These are phyloP conservation scores for Aurinia saxatilis DNA, from an alignment of 345 rosid species.

Conservation along the genomic window DNA sequence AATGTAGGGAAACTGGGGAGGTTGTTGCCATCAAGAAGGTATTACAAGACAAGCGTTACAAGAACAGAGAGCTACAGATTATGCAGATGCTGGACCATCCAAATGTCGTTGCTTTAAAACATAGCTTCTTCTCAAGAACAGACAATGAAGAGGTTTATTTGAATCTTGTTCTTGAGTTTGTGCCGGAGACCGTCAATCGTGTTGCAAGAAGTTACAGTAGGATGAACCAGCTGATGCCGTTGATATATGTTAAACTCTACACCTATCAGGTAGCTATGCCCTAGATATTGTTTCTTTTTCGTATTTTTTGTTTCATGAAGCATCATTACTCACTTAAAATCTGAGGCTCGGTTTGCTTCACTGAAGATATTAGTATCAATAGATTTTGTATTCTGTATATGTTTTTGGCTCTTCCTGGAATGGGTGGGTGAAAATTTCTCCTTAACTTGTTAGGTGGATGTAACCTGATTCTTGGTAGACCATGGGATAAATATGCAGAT, in stretches of 20 bases:
- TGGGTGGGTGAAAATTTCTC: too few species aligned
- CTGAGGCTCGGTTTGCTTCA: too few species aligned
- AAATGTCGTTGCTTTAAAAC: constrained; percentile 78
- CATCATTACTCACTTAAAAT: too few species aligned
- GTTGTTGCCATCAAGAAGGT: constrained; percentile 92
- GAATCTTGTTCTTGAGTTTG: constrained; percentile 88
- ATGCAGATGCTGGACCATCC: constrained; percentile 99
- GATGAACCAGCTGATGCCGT: constrained; percentile 79
- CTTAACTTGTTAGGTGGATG: too few species aligned
- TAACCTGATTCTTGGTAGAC: too few species aligned
- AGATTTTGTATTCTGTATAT: not conserved
- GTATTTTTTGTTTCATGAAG: not conserved
- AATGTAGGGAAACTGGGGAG: constrained; percentile 95
- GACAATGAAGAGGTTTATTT: constrained; percentile 85
- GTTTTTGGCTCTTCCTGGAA: not conserved
- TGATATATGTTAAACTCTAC: constrained; percentile 84
- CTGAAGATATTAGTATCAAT: not conserved
- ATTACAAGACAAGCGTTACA: constrained; percentile 91
- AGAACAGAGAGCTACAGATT: constrained; percentile 86
- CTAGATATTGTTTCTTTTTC: not conserved
- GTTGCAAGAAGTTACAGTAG: constrained; percentile 72
- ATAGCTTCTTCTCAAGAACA: constrained; percentile 78
- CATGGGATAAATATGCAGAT: too few species aligned
- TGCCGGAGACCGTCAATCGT: constrained; percentile 83
- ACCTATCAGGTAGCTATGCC: constrained; percentile 63